Conservation (phyloP, 2,329 filamentous ascomycete species). For the Phyllosticta citrichinensis region DNA sequence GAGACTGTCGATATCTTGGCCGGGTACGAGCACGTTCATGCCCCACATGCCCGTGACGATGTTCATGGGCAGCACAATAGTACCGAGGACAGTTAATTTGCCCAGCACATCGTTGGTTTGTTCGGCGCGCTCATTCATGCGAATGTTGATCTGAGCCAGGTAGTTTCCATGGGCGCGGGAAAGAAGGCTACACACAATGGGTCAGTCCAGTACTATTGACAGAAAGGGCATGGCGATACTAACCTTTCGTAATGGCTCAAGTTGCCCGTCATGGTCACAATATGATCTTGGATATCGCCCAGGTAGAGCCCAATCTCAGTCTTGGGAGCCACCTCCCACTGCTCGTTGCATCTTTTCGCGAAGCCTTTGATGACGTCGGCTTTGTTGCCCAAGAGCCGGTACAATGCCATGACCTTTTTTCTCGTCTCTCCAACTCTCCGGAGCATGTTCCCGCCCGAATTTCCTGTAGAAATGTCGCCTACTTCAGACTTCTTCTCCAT, state of each 20-base stretch:
- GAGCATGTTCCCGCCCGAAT: conserved; percentile 68
- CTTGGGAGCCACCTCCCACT: conserved; percentile 90
- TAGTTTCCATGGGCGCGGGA: conserved; percentile 92
- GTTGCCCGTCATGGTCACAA: conserved; percentile 97
- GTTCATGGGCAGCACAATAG: conserved; percentile 97
- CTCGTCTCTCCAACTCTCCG: conserved; percentile 85
- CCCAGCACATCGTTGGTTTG: conserved; percentile 91
- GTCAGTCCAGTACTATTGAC: conserved; percentile 10
- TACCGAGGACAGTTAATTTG: conserved; percentile 89
- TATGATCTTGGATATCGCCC: conserved; percentile 97
- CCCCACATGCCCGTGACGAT: conserved; percentile 98
- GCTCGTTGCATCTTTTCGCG: conserved; percentile 94
- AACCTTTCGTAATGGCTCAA: conserved; percentile 93
- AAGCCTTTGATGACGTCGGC: conserved; percentile 99
- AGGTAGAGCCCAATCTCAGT: conserved; percentile 96
- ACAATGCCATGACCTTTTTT: conserved; percentile 95
- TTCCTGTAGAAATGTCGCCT: conserved; percentile 34
- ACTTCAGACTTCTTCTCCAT: conserved; percentile 21
- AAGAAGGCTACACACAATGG: conserved; percentile 54
- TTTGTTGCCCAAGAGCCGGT: conserved; percentile 88
- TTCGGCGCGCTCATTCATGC: conserved; percentile 96
- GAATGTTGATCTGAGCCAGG: conserved; percentile 97
- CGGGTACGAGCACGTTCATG: conserved; percentile 96
- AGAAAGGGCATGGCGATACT: conserved; percentile 22
- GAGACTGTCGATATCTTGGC: conserved; percentile 68